Conservation (phyloP, 345 rosid genomes). For the Syzygium jambos region DNA sequence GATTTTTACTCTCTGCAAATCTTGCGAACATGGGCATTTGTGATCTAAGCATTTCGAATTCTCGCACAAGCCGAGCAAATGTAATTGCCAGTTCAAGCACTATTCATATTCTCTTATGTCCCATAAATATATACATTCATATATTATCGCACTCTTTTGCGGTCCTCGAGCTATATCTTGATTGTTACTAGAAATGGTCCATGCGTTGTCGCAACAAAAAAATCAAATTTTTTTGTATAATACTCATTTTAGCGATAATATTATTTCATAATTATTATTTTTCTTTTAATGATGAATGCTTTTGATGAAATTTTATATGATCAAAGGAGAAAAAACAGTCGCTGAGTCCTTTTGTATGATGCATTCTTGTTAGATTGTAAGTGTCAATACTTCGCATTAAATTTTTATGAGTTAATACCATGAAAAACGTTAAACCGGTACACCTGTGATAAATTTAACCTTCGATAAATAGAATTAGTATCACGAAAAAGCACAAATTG, state of each 20-base stretch:
- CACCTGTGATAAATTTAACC: too few relatives aligned
- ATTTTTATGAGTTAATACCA: not conserved
- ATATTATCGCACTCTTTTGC: fast-evolving
- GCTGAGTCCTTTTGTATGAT: not conserved
- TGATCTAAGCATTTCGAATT: not conserved
- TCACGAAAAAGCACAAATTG: too few relatives aligned
- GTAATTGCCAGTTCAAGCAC: not conserved
- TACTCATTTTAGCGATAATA: not conserved
- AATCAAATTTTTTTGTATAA: not conserved
- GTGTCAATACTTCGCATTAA: fast-evolving
- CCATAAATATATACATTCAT: too few relatives aligned
- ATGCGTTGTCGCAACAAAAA: not conserved
- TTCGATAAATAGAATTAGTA: too few relatives aligned
- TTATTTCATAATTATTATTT: not conserved
- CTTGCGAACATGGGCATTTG: not conserved
- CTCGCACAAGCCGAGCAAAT: not conserved
- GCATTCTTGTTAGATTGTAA: not conserved
- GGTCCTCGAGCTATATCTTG: not conserved
- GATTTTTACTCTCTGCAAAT: not conserved
- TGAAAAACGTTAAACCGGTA: too few relatives aligned
- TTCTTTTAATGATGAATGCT: not conserved
- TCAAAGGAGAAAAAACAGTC: not conserved
- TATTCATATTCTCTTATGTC: not conserved
- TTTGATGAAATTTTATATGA: not conserved
- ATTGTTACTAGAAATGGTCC: not conserved